phyloP scores from a whole-genome alignment of 139 green algal genomes.

The Tetraselmis striata region DNA sequence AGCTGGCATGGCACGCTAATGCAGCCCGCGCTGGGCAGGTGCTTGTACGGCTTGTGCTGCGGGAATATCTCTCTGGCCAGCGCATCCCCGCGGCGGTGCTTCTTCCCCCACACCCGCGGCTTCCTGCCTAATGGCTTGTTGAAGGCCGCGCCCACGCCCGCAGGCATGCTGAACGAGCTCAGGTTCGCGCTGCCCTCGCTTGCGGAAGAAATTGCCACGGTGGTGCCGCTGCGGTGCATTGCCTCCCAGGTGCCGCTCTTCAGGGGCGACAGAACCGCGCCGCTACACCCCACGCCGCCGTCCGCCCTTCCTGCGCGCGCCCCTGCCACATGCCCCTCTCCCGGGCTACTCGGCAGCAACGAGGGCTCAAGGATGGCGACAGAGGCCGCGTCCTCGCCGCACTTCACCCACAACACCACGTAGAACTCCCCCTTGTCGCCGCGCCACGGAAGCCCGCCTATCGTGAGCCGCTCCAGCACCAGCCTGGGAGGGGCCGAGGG shows the following conservation, averaged over 20 bases:
- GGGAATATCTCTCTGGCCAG: too few species aligned
- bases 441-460: background rate
- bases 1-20: background rate
- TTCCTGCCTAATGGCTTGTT: too few species aligned
- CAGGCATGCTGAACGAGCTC: background rate
- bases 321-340: too few species aligned
- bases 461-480: background rate
- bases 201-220: background rate
- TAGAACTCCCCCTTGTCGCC: background rate
- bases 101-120: background rate
- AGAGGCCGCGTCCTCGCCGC: background rate
- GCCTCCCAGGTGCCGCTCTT: background rate
- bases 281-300: too few species aligned
- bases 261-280: background rate
- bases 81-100: too few species aligned
- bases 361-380: background rate
- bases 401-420: background rate
- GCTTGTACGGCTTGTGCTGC: background rate
- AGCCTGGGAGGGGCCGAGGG: background rate
- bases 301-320: too few species aligned
- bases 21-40: background rate
- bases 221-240: background rate
- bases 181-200: background rate
- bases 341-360: background rate
- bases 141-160: background rate